Conservation (phyloP, 2,329 filamentous ascomycete genomes). For the Immersiporthe knoxdaviesiana region DNA sequence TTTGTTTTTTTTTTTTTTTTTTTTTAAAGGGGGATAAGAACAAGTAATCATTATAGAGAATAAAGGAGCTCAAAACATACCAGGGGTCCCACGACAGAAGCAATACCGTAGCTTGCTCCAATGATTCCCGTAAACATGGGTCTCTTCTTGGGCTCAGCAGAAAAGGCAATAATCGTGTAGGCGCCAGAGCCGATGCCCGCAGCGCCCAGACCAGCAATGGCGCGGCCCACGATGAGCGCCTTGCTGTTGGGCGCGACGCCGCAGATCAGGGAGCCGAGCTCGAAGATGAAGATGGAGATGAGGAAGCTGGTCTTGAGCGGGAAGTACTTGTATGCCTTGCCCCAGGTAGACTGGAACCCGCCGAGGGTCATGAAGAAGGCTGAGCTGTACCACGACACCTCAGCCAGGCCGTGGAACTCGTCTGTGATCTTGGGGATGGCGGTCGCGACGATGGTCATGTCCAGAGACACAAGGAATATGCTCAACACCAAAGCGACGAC, state of each 20-base stretch:
- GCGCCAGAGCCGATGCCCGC: conserved; percentile 30
- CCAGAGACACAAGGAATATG: conserved; percentile 54
- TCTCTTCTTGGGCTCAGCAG: conserved; percentile 32
- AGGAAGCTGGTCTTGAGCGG: conserved; percentile 46
- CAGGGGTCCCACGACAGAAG: conserved; percentile 35
- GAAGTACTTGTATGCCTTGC: conserved; percentile 44
- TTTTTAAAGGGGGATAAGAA: no score
- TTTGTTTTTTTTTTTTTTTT: no score
- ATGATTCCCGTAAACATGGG: conserved; percentile 32
- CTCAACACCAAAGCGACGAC: conserved; percentile 50
- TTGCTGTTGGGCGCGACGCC: conserved; percentile 39
- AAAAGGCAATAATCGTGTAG: conserved; percentile 31
- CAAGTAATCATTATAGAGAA: no score
- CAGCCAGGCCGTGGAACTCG: conserved; percentile 40
- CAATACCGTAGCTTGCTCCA: conserved; percentile 29
- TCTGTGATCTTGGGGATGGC: conserved; percentile 43
- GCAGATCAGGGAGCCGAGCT: conserved; percentile 50
- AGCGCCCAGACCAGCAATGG: conserved; percentile 27
- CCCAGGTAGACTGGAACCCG: conserved; percentile 32
- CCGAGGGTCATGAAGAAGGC: conserved; percentile 43
- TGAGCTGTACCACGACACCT: conserved; percentile 52
- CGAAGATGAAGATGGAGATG: conserved; percentile 45
- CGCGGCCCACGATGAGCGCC: conserved; percentile 32
- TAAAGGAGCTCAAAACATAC: not conserved
- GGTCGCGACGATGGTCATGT: conserved; percentile 50